Base-by-base conservation (phyloP, 257 asterid genomes). In the Solanum etuberosum region DNA sequence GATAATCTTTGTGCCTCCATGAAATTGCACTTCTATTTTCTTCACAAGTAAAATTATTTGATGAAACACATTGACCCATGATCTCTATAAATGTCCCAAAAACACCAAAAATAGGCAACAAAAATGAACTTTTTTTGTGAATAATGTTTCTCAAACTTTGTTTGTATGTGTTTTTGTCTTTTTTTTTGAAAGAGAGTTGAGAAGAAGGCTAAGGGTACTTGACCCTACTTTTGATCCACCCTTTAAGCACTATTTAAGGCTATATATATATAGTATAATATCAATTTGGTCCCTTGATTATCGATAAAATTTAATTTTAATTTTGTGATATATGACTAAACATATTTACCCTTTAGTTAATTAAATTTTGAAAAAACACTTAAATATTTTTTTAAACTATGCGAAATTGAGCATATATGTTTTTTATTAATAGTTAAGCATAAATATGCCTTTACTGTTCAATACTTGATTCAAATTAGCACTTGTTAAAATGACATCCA, bases 11-110 rank as follows among this genome's bases (percentile, higher is more conserved):
- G 2, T 42, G 14, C 31, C 34, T 42, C 77, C 72, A 48, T 15
- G 35, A 46, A 87, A 59, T 42, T 42, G 25, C 25, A 13, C 25
- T 76, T 80, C 82, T 87, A 40, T 88, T 76, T 31, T 74, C 68
- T 72, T 61, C 84, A 85, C 80, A 40, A 43, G 81, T 23, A 73
- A 54, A 67, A 14, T 82, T 67, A 13, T 77, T 70, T 32, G 90
- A 76, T 25, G 91, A 76, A 51, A 16, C 88, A 78, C 92, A 90
- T 86, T 87, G 89, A 87, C 92, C 91, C 91, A 87, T 87, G 37
- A 40, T 48, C 13, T 72, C 29, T 72, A 43, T 80, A 46, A 25
- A 78, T 78, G 9, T 43, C 84, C 0, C 59, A 6, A 40, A 74
- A 77, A 77, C 37, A 25, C 65, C 27, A 42, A 7, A 29, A 70